Evolutionary conservation across 371 early-diverging fungal species (phyloP).

Genomic region (Funneliformis caledonium): DNA sequence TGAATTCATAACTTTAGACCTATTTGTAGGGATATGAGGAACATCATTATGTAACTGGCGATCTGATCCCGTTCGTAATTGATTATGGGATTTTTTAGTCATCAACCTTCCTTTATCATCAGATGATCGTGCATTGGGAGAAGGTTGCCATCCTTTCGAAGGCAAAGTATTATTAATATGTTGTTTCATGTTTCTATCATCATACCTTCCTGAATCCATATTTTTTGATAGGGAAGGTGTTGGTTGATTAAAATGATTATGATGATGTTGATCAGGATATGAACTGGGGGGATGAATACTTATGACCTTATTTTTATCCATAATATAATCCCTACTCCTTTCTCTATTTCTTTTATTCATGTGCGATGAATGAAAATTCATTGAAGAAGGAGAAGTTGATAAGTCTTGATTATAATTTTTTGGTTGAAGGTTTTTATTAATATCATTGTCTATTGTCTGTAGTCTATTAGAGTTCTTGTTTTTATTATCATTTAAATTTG

Average conservation of each 20-base stretch:
- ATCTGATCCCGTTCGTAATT: not conserved
- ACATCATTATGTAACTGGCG: not conserved
- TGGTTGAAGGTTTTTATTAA: not conserved
- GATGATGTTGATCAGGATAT: not conserved
- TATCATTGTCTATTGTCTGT: not conserved
- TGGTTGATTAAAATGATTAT: not conserved
- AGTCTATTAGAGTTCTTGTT: not conserved
- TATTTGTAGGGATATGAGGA: not conserved
- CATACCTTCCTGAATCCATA: not conserved
- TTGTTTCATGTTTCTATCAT: not conserved
- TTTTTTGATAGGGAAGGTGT: not conserved
- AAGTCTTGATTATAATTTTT: not conserved
- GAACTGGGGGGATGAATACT: not conserved
- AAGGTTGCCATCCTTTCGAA: not conserved
- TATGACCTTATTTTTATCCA: not conserved
- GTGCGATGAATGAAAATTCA: not conserved
- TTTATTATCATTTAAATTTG: not conserved
- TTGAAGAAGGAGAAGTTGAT: not conserved
- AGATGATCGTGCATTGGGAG: not conserved
- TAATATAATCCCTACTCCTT: not conserved
- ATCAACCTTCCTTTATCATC: not conserved
- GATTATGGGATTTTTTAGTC: not conserved
- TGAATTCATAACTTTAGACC: constrained; percentile 29
- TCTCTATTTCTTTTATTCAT: not conserved
- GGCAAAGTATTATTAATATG: not conserved